A percentile compares a stretch with the other conserved stretches of the same genome.
Evolutionary conservation across 306 rosid species (phyloP).

Genomic region (Oemleria cerasiformis): DNA sequence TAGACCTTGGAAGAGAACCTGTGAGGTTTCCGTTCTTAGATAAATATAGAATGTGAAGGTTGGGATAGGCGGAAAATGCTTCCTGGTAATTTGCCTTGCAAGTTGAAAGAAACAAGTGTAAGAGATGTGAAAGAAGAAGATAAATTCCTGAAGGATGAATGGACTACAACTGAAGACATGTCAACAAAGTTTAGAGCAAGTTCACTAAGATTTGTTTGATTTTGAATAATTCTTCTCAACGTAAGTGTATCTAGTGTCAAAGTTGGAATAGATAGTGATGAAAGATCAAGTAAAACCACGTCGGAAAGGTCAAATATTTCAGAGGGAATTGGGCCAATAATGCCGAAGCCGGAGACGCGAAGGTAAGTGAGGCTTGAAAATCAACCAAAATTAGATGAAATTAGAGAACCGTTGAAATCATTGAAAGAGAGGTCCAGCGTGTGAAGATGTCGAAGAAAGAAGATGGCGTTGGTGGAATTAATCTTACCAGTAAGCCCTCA

Average conservation of each 20-base stretch:
- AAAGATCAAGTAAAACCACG: neutral
- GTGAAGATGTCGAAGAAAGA: no score
- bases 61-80: slow-evolving; percentile 2
- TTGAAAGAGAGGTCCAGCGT: no score
- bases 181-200: neutral
- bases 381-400: neutral
- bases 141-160: neutral
- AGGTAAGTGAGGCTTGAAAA: neutral
- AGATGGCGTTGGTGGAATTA: no score
- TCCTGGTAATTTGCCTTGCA: neutral
- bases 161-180: neutral
- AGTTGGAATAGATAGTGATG: neutral
- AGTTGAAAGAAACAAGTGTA: neutral
- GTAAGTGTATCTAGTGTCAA: neutral
- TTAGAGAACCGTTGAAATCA: no score
- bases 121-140: no score
- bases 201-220: neutral
- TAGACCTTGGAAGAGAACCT: neutral
- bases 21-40: neutral
- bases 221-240: neutral
- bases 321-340: slow-evolving; percentile 3
- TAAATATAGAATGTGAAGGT: neutral
- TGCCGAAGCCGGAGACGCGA: neutral
- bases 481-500: no score
- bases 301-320: slow-evolving; percentile 9